phyloP scores from a whole-genome alignment of 495 filamentous ascomycete genomes.

The Gamarada debralockiae region DNA sequence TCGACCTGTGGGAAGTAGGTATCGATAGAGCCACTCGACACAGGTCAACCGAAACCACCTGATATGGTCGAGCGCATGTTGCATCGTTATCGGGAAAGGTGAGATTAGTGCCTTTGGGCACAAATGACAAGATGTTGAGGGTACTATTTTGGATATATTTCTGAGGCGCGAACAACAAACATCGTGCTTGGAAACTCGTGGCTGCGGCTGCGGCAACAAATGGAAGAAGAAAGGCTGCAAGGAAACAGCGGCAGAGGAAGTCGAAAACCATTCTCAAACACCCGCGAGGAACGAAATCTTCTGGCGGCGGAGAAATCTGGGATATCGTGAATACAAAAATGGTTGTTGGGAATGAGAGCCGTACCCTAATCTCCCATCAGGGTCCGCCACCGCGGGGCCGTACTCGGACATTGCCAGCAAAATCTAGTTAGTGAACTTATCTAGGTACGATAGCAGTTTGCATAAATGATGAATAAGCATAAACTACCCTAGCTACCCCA shows the following conservation, averaged over 20 bases:
- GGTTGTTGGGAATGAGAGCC: too few relatives aligned
- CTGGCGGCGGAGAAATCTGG: too few relatives aligned
- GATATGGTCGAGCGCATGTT: conserved; percentile 37
- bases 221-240: conserved; percentile 18
- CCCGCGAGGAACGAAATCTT: too few relatives aligned
- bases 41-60: conserved; percentile 41
- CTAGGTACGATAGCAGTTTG: too few relatives aligned
- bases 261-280: too few relatives aligned
- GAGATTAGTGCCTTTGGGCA: conserved; percentile 45
- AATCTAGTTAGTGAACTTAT: too few relatives aligned
- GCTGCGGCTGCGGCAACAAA: conserved; percentile 32
- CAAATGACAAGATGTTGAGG: conserved; percentile 23
- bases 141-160: conserved; percentile 11
- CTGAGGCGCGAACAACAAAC: conserved; percentile 12
- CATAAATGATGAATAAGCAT: too few relatives aligned
- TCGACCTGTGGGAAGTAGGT: conserved; percentile 46
- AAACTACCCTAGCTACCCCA: too few relatives aligned
- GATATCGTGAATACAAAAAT: too few relatives aligned
- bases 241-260: background rate
- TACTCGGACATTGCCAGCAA: too few relatives aligned
- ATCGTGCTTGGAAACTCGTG: conserved; percentile 1
- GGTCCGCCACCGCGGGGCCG: too few relatives aligned
- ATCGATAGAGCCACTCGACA: conserved; percentile 57
- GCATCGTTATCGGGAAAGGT: conserved; percentile 41
- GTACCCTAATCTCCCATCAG: too few relatives aligned